Base-by-base conservation (phyloP, 371 early-diverging fungal genomes). In the Lichtheimia ornata region DNA sequence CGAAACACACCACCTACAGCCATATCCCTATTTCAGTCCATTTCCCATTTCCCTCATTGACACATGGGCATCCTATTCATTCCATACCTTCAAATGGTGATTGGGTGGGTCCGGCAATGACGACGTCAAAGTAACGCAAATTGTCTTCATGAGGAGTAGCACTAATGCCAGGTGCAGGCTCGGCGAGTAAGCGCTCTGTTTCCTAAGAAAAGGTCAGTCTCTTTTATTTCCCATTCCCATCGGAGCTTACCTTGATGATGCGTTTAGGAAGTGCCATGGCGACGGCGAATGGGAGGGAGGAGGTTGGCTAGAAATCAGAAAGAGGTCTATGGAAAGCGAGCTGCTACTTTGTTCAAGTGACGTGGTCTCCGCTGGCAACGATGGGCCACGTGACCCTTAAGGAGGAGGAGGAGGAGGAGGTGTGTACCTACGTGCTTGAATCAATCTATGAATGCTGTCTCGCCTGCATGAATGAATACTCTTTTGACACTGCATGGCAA, bases 11-110 rank as follows among this genome's bases (percentile, higher is more conserved):
- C 99, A 60, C 96, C 98, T 94, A n/a, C n/a, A n/a, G n/a, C n/a
- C n/a, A n/a, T n/a, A n/a, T n/a, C n/a, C n/a, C n/a, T n/a, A n/a
- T n/a, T n/a, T n/a, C n/a, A n/a, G n/a, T n/a, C n/a, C n/a, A n/a
- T n/a, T n/a, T n/a, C n/a, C n/a, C n/a, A n/a, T n/a, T n/a, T n/a
- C n/a, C n/a, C n/a, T n/a, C n/a, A n/a, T n/a, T n/a, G n/a, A n/a
- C n/a, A n/a, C n/a, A n/a, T n/a, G n/a, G n/a, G n/a, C n/a, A n/a
- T n/a, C n/a, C n/a, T n/a, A n/a, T n/a, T n/a, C n/a, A n/a, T n/a
- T n/a, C n/a, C 25, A 59, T 78, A 94, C 98, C 97, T 91, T 98
- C 97, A 77, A 96, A 99, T 4, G 99, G 97, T 24, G 99, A 98
- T 75, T 94, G 93, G 30, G 76, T 67, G 24, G 99, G 99, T 4